These are phyloP conservation scores for Neurospora sp. DNA, from an alignment of 495 filamentous ascomycete species.

Conservation along the genomic window DNA sequence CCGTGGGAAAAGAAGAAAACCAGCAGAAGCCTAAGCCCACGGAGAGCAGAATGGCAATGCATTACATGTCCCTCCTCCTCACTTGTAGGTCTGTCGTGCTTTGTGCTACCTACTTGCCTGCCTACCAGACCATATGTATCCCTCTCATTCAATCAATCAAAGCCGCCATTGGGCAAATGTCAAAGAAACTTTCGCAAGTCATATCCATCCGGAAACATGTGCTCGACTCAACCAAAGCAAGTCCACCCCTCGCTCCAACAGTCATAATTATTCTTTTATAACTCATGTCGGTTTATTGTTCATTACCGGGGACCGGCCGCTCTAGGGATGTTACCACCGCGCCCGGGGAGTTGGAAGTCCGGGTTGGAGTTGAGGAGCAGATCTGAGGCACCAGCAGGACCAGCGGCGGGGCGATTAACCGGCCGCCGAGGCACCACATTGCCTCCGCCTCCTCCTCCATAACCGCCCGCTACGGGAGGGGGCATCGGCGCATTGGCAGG, in stretches of 20 bases:
- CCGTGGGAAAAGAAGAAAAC: not conserved
- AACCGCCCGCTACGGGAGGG: slow-evolving; percentile 21
- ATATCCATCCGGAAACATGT: not conserved
- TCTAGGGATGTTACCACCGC: slow-evolving; percentile 13
- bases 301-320: slow-evolving; percentile 6
- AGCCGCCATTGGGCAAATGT: not conserved
- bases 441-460: not conserved
- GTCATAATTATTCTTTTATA: not conserved
- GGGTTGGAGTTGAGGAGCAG: slow-evolving; percentile 59
- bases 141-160: not conserved
- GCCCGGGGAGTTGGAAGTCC: slow-evolving; percentile 54
- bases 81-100: not conserved
- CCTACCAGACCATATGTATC: not conserved
- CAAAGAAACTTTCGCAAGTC: not conserved
- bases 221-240: not conserved
- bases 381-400: slow-evolving; percentile 21
- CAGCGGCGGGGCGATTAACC: slow-evolving; percentile 31
- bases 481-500: slow-evolving; percentile 24
- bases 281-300: not conserved
- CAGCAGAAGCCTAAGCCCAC: not conserved
- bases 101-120: not conserved
- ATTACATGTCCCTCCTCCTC: not conserved
- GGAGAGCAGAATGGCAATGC: not conserved
- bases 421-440: slow-evolving; percentile 23
- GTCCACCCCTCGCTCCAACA: not conserved